Conservation (phyloP, 73 alveolate species). For the Tetrahymena borealis region DNA sequence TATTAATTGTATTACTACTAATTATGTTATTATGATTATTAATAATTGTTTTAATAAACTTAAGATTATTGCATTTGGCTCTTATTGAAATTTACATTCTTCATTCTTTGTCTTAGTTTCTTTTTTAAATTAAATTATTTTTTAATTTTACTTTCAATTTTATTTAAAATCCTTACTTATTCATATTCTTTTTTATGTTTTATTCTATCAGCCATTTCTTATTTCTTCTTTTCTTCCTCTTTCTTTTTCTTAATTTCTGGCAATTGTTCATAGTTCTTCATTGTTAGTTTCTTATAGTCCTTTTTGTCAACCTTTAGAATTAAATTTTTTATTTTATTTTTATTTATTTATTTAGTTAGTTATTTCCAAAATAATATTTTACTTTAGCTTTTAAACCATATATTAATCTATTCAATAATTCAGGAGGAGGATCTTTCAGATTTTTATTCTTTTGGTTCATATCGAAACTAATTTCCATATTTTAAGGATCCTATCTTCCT, state of each 20-base stretch:
- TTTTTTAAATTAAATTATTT: not conserved
- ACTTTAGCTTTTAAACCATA: not conserved
- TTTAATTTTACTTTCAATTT: not conserved
- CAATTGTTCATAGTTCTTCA: conserved; percentile 62
- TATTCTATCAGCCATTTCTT: conserved; percentile 48
- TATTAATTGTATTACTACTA: not conserved
- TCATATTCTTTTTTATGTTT: conserved; percentile 53
- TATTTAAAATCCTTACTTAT: conserved; percentile 25
- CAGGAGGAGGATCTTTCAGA: not conserved
- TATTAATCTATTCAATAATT: not conserved
- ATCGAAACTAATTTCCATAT: not conserved
- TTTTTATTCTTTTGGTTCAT: not conserved
- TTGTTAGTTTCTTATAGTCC: conserved; percentile 60
- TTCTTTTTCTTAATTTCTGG: conserved; percentile 69
- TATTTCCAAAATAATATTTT: not conserved
- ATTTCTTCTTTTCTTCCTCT: conserved; percentile 59
- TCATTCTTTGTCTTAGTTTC: not conserved
- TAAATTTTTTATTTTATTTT: not conserved
- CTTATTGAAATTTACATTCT: not conserved
- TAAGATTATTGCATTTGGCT: not conserved
- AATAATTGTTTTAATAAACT: not conserved
- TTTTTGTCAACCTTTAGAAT: conserved; percentile 52
- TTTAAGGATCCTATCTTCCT: not conserved
- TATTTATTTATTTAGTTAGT: too few relatives aligned
- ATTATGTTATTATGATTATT: not conserved